Evolutionary conservation across 371 early-diverging fungal genomes (phyloP).

Genomic region (Dinochytrium kinnereticum): DNA sequence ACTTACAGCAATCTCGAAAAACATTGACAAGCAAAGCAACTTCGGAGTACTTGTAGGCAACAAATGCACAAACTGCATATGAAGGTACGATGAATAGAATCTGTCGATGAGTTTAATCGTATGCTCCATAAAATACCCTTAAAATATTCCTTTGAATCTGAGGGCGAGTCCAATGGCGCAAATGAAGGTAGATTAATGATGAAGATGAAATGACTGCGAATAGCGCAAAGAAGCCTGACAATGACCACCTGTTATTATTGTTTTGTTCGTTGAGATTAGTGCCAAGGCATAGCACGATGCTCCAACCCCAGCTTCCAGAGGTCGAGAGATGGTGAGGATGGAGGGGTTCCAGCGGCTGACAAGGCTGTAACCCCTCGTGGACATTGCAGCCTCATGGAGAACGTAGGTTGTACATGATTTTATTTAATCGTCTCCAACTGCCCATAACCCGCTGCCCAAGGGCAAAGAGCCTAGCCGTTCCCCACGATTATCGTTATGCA

Average conservation of each 20-base stretch:
- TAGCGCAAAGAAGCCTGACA: constrained; percentile 36
- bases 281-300: too few species aligned
- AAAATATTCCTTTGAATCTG: constrained; percentile 39
- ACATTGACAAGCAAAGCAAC: constrained; percentile 33
- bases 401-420: too few species aligned
- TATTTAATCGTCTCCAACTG: neutral
- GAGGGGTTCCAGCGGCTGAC: neutral
- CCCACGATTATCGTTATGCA: neutral
- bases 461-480: neutral
- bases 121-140: constrained; percentile 20
- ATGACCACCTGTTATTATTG: constrained; percentile 27
- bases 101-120: neutral
- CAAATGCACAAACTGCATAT: constrained; percentile 41
- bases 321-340: neutral
- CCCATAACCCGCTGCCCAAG: neutral
- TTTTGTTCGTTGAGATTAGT: too few species aligned
- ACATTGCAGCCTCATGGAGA: too few species aligned
- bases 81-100: constrained; percentile 47
- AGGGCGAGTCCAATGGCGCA: constrained; percentile 38
- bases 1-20: constrained; percentile 39
- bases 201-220: constrained; percentile 23
- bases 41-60: constrained; percentile 37
- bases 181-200: constrained; percentile 27
- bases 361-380: neutral
- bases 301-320: too few species aligned